Evolutionary conservation across 139 green algal genomes (phyloP).

Genomic region (Chlamydomonas applanata): DNA sequence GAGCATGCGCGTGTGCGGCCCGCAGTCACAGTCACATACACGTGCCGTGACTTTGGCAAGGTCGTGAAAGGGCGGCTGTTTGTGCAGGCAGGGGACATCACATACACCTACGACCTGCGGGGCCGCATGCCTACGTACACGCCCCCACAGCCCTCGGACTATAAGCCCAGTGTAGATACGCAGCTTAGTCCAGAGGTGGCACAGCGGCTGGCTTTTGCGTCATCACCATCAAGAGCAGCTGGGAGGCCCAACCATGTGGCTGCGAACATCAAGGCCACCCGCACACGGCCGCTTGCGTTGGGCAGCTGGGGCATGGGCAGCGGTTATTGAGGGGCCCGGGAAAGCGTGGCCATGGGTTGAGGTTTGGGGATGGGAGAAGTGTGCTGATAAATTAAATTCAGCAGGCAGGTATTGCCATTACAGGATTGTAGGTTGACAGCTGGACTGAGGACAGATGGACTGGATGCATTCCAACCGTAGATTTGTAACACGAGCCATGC

Average conservation of each 20-base stretch:
- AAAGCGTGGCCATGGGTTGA: too few relatives aligned
- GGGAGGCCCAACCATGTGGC: constrained; percentile 19
- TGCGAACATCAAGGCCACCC: constrained; percentile 7
- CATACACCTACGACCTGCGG: constrained; percentile 52
- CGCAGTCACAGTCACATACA: constrained; percentile 42
- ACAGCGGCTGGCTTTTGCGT: neutral
- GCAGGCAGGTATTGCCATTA: too few relatives aligned
- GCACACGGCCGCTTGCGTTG: neutral
- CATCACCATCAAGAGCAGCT: neutral
- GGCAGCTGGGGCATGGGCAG: too few relatives aligned
- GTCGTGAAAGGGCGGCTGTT: constrained; percentile 45
- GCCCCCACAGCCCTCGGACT: constrained; percentile 33
- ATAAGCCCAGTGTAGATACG: constrained; percentile 27
- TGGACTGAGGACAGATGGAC: too few relatives aligned
- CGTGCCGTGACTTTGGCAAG: constrained; percentile 53
- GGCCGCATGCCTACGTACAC: constrained; percentile 51
- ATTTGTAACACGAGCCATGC: too few relatives aligned
- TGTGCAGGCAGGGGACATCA: constrained; percentile 42
- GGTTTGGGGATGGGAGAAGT: too few relatives aligned
- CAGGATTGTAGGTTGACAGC: too few relatives aligned
- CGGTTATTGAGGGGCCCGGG: too few relatives aligned
- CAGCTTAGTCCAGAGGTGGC: constrained; percentile 22
- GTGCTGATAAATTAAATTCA: too few relatives aligned
- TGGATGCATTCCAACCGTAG: too few relatives aligned
- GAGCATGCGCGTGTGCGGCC: too few relatives aligned